These are phyloP conservation scores for Suhomyces atakaporum DNA, from an alignment of 1,139 yeast genomes.

Conservation along the genomic window DNA sequence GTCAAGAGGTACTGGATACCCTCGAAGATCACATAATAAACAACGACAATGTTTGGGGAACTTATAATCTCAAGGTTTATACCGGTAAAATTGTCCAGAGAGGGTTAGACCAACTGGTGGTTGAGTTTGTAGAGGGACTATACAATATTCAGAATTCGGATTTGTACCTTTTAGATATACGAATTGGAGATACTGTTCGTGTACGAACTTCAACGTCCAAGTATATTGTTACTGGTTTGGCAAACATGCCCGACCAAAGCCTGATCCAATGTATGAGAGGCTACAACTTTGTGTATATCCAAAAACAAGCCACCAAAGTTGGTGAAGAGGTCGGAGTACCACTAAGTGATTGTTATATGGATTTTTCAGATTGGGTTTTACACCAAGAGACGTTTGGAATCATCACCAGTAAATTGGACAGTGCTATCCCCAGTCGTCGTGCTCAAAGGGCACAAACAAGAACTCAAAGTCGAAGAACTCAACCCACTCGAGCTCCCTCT, in stretches of 20 bases:
- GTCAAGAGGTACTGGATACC: slow-evolving; percentile 24
- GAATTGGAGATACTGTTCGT: slow-evolving; percentile 37
- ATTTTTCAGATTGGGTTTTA: slow-evolving; percentile 41
- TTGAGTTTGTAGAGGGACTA: slow-evolving; percentile 37
- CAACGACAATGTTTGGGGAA: slow-evolving; percentile 39
- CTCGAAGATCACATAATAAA: slow-evolving; percentile 22
- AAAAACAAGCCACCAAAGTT: slow-evolving; percentile 23
- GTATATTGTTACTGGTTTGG: slow-evolving; percentile 50
- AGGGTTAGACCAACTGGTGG: slow-evolving; percentile 29
- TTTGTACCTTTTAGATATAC: slow-evolving; percentile 34
- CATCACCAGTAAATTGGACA: slow-evolving; percentile 1
- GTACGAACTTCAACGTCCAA: slow-evolving; percentile 21
- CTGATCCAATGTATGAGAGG: slow-evolving; percentile 59
- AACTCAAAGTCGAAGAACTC: slow-evolving; percentile 14
- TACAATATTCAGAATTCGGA: slow-evolving; percentile 32
- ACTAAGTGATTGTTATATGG: slow-evolving; percentile 33
- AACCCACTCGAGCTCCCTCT: slow-evolving; percentile 1
- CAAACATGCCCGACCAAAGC: slow-evolving; percentile 15
- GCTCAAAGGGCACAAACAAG: slow-evolving; percentile 8
- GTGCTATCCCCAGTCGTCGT: not conserved
- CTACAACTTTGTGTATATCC: slow-evolving; percentile 48
- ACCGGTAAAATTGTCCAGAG: slow-evolving; percentile 29
- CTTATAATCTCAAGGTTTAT: slow-evolving; percentile 37
- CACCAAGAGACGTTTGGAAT: slow-evolving; percentile 35
- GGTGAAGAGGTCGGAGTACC: slow-evolving; percentile 18